Conservation (phyloP, 2,329 filamentous ascomycete species). For the Botrytis tulipae region DNA sequence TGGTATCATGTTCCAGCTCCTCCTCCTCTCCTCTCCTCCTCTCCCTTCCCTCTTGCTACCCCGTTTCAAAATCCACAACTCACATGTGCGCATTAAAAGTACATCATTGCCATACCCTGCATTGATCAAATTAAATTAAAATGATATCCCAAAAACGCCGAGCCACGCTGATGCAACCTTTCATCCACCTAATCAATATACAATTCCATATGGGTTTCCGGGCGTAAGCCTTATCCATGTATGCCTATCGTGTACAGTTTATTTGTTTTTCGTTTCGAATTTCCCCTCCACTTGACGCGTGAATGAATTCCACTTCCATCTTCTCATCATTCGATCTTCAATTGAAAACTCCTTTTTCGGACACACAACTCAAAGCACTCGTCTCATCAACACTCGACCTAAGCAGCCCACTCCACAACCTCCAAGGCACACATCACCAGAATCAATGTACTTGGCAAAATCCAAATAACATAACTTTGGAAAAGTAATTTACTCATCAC, state of each 20-base stretch:
- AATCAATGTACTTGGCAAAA: conserved; percentile 86
- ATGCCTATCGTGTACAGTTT: background rate
- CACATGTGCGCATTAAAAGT: background rate
- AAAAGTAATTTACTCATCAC: conserved; percentile 92
- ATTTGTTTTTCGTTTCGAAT: background rate
- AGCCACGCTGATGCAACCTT: conserved; percentile 3
- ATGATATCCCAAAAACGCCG: conserved; percentile 9
- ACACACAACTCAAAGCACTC: background rate
- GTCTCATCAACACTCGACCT: background rate
- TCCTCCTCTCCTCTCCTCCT: background rate
- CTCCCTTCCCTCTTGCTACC: background rate
- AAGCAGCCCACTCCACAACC: conserved; percentile 82
- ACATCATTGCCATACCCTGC: background rate
- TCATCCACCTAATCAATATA: background rate
- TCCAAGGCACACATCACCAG: conserved; percentile 91
- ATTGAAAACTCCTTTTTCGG: no score
- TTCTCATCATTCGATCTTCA: background rate
- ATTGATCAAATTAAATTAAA: background rate
- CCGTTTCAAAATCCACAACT: background rate
- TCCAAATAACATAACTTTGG: conserved; percentile 97
- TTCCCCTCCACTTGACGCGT: background rate
- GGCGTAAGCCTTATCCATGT: background rate
- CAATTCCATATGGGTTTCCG: background rate
- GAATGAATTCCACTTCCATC: background rate
- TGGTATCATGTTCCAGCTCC: background rate